Base-by-base conservation (phyloP, 2,329 filamentous ascomycete species). In the Colletotrichum musicola region DNA sequence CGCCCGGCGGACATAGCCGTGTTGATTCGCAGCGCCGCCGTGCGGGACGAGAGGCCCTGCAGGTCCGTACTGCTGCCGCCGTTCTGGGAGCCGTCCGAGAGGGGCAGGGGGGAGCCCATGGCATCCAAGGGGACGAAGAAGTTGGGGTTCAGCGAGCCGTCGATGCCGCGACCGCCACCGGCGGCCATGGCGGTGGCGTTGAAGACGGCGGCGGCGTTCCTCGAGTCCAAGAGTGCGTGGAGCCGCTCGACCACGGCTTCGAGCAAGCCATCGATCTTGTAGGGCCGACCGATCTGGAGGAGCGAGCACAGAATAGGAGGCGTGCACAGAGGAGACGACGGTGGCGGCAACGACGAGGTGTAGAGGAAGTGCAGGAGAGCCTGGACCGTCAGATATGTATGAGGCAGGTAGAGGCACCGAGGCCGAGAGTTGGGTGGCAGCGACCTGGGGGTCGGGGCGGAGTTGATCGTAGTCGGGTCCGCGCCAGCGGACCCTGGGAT, bases 171-270 rank as follows among this genome's bases (percentile, higher is more conserved):
- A 0, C 96, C 96, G 27, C 96, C 95, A 12, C 96, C 96, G 1
- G 96, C 96, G 0, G 95, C 96, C 96, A 98, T 98, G 61, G 96
- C 96, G 0, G 95, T 96, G 0, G 96, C 96, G 73, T 99, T 99
- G 84, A 99, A 99, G 0, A 99, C 95, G 6, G 96, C 96, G 0
- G 96, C 96, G 0, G 96, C 95, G 73, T 98, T 99, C 54, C 95
- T 89, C 55, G 93, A 96, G 78, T 99, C 96, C 4, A 99, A 88
- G 0, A 97, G 88, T 35, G 93, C 88, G 75, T 99, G 96, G 0
- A 99, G 85, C 7, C 95, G 89, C 79, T 98, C 94, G 10, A 98
- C 93, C 1, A 97, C 93, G 0, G 94, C 94, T 81, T 99, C 96
- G 1, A 98, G 84, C 2, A 99, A 86, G 0, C 96, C 96, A 74